Evolutionary conservation across 495 filamentous ascomycete genomes (phyloP), one percentile per base, ranked within the genome.

Genomic region (Chaetomium cochliodes): DNA sequence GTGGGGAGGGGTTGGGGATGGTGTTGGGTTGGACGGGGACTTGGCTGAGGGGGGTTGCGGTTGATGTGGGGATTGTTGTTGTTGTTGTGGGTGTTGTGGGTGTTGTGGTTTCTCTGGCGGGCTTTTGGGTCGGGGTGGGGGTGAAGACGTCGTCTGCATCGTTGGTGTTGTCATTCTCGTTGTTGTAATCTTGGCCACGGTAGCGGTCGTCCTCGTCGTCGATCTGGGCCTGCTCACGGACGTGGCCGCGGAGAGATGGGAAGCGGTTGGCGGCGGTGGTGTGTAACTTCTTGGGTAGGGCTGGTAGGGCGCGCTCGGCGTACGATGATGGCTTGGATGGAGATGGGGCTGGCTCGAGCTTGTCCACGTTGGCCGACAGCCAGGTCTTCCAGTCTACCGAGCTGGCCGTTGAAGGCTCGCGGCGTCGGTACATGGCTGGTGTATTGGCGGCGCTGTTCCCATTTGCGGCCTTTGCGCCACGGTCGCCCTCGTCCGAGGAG

Each of bases 171-270:
- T 2, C 6, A 5, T 53, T 4, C 8, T 54, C 4, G 30, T 46
- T 5, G 33, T 57, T 39, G 16, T 62, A 49, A 2, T 79, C 70
- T 6, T 72, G 74, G 13, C 76, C 28, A 30, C 6, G 28, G 28
- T 30, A 2, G 6, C 28, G 28, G 28, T 30, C 28, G 28, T 30
- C 74, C 13, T 88, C 84, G 33, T 79, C 81, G 30, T 80, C 70
- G 52, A 85, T 86, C 53, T 90, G 86, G 1, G 87, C 82, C 39
- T 76, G 62, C 73, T 91, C 88, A 16, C 86, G 78, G 57, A 86
- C 68, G 71, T 90, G 88, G 0, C 82, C 78, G 5, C 69, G 2
- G 5, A 28, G 22, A 16, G 39, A 46, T 20, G 61, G 75, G 53
- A 86, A 67, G 70, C 89, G 88, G 0, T 81, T 77, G 5, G 62